Evolutionary conservation across 2,329 filamentous ascomycete genomes (phyloP), one percentile per base, ranked within the genome.

Genomic region (Bisporella sp.): DNA sequence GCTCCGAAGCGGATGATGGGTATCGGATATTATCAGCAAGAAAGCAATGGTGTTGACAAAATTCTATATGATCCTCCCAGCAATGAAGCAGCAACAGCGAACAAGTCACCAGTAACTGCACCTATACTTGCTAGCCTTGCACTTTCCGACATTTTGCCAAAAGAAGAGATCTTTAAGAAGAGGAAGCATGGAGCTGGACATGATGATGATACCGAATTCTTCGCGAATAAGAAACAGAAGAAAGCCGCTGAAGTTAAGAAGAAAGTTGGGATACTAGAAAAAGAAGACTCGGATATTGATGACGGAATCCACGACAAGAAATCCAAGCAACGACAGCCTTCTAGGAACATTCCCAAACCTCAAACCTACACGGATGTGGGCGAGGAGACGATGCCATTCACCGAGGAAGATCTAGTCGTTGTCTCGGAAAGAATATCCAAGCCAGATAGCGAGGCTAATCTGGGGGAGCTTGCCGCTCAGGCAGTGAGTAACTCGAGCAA

Each of bases 11-110:
- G 58, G 5, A 62, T 62, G 59, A 64, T 66, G 58, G 61, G 63
- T 31, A 55, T 59, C 35, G 63, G 60, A 11, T 63, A 61, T 51
- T 65, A 62, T 45, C 54, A 57, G 42, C 54, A 57, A 42, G 54
- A 60, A 52, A 56, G 50, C 13, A 57, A 57, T 50, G 57, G 57
- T 21, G 42, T 54, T 32, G 64, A 66, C 42, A 60, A 52, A 40
- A 66, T 66, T 49, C 51, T 64, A 12, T 65, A 62, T 35, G 59
- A 64, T 52, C 50, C 57, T 29, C 62, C 62, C 9, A 41, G 50
- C 8, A 45, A 59, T 48, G 53, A 41, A 7, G 49, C 53, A 5
- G 28, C 41, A 6, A 32, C 12, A 30, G 31, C 13, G 5, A 45
- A 32, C 30, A 11, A 29, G 40, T 3, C n/a, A 48, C 5, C 48